Evolutionary conservation across 2,329 filamentous ascomycete species (phyloP).

Genomic region (Nigrospora osmanthi): DNA sequence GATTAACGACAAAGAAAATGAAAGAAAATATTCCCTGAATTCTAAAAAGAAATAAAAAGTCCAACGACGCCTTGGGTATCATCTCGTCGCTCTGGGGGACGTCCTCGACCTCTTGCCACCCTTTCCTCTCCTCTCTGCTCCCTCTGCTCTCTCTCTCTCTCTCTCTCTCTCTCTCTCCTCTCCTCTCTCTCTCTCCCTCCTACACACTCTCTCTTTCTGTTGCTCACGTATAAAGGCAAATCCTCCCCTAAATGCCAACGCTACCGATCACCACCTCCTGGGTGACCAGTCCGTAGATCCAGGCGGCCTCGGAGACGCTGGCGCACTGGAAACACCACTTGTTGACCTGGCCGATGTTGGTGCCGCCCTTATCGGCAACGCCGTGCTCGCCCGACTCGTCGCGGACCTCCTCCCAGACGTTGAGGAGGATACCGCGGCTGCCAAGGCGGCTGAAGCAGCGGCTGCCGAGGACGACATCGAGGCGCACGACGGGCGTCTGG

Average conservation of each 20-base stretch:
- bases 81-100: too few relatives aligned
- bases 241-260: background rate
- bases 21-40: too few relatives aligned
- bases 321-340: slow-evolving; percentile 59
- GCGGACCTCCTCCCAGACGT: slow-evolving; percentile 74
- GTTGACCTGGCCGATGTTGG: slow-evolving; percentile 45
- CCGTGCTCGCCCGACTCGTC: slow-evolving; percentile 51
- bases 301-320: slow-evolving; percentile 43
- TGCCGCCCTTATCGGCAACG: slow-evolving; percentile 41
- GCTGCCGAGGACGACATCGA: slow-evolving; percentile 80
- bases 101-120: too few relatives aligned
- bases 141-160: too few relatives aligned
- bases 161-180: too few relatives aligned
- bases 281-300: slow-evolving; percentile 49
- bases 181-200: too few relatives aligned
- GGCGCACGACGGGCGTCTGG: slow-evolving; percentile 33
- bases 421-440: slow-evolving; percentile 78
- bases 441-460: slow-evolving; percentile 80
- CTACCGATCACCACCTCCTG: slow-evolving; percentile 35
- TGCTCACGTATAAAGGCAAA: too few relatives aligned
- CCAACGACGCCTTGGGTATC: too few relatives aligned
- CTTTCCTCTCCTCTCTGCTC: too few relatives aligned
- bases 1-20: too few relatives aligned
- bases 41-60: too few relatives aligned
- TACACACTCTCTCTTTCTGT: too few relatives aligned